Base-by-base conservation (phyloP, 768 basidiomycete species). In the Bullera alba region DNA sequence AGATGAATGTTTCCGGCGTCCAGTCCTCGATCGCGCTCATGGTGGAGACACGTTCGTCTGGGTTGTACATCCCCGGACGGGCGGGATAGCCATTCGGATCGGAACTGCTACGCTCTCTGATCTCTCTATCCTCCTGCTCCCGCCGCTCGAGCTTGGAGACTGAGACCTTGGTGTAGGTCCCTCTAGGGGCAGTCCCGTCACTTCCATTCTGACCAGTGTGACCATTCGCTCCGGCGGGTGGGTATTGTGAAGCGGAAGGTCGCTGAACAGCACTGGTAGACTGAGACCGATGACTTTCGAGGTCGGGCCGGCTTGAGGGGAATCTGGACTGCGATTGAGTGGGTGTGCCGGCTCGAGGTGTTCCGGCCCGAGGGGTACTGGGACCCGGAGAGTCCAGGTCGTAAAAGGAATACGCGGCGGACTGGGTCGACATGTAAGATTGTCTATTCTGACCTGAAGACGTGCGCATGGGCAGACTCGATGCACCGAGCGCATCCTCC, bases 141-240 rank as follows among this genome's bases (percentile, higher is more conserved):
- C n/a, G n/a, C n/a, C n/a, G n/a, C n/a, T 56, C 58, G 26, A 68
- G 30, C 6, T 35, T 44, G 0, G 60, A 58, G 3, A 53, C 52
- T 2, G 63, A 54, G 7, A 69, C 63, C 34, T 65, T 65, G 21
- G 54, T 53, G 32, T 69, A 68, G 29, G 47, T 57, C 3, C 67
- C 67, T 26, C 54, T 43, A 0, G 67, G 67, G 37, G n/a, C n/a
- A n/a, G n/a, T n/a, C n/a, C n/a, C n/a, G n/a, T n/a, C n/a, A n/a
- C n/a, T n/a, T n/a, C n/a, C n/a, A n/a, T n/a, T n/a, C n/a, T n/a
- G n/a, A n/a, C n/a, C n/a, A n/a, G n/a, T n/a, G n/a, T n/a, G n/a
- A n/a, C n/a, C n/a, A n/a, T n/a, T n/a, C n/a, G n/a, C n/a, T n/a
- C n/a, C n/a, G n/a, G n/a, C n/a, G n/a, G n/a, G n/a, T n/a, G n/a